Percentiles rank a stretch among this genome's conserved stretches.
These are phyloP conservation scores for Plectosphaerella plurivora DNA, from an alignment of 2,329 filamentous ascomycete genomes.

Conservation along the genomic window DNA sequence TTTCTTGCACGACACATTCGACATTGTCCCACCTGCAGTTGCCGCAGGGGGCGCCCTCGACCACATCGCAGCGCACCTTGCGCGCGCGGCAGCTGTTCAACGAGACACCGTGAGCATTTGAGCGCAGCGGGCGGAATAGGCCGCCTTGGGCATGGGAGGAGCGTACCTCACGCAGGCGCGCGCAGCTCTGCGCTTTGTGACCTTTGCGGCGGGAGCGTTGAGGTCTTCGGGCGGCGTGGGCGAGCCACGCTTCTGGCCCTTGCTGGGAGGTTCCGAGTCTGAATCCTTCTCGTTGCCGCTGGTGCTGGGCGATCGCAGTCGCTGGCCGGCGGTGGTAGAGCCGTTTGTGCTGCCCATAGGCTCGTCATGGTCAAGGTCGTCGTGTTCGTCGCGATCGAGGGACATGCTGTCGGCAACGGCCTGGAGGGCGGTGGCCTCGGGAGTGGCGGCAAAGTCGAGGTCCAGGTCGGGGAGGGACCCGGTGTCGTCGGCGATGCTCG, in stretches of 20 bases:
- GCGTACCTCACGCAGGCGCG: conserved; percentile 66
- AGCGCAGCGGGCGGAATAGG: no score
- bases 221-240: conserved; percentile 6
- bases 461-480: conserved; percentile 1
- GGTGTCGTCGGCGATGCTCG: background rate
- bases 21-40: conserved; percentile 82
- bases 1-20: conserved; percentile 73
- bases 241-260: conserved; percentile 12
- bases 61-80: conserved; percentile 92
- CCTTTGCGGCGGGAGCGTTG: conserved; percentile 33
- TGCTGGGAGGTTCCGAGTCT: conserved; percentile 4
- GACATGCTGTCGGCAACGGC: conserved; percentile 4
- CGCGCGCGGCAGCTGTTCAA: conserved; percentile 68
- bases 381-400: background rate
- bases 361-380: background rate
- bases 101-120: background rate
- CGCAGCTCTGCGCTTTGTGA: conserved; percentile 77
- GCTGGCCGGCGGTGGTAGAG: background rate
- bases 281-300: conserved; percentile 7
- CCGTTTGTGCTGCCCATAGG: background rate
- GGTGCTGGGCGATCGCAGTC: conserved; percentile 1
- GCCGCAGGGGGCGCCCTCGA: conserved; percentile 81
- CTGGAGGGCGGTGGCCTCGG: conserved; percentile 2
- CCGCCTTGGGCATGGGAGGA: background rate
- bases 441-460: background rate